These are phyloP conservation scores for Xylogone sp. DNA, from an alignment of 2,329 filamentous ascomycete genomes.

Conservation along the genomic window DNA sequence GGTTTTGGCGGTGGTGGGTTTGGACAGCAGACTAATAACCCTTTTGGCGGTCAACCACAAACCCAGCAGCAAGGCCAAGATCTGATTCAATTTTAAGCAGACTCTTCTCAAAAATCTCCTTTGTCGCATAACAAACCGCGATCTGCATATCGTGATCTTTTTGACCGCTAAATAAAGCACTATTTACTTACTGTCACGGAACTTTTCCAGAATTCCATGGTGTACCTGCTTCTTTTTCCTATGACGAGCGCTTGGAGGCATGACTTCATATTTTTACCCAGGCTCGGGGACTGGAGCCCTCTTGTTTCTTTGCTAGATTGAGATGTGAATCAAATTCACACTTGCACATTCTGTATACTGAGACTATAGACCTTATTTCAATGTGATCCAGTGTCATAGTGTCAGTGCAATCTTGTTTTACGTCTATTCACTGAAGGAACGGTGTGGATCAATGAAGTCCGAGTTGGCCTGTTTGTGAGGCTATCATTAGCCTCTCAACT, in stretches of 20 bases:
- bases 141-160: neutral
- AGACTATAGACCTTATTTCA: neutral
- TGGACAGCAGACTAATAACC: conserved; percentile 45
- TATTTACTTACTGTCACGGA: neutral
- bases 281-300: conserved; percentile 10
- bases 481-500: neutral
- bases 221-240: neutral
- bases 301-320: conserved; percentile 17
- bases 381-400: neutral
- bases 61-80: conserved; percentile 40
- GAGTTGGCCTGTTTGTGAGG: no score
- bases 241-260: neutral
- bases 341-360: neutral
- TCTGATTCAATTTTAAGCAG: conserved; percentile 27
- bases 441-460: no score
- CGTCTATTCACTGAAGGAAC: no score
- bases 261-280: neutral
- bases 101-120: neutral
- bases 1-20: conserved; percentile 36
- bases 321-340: conserved; percentile 19
- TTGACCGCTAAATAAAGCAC: neutral
- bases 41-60: conserved; percentile 41
- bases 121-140: neutral
- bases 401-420: no score
- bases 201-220: neutral